phyloP scores from a whole-genome alignment of 352 stramenopile species.

The Pythium aquatile region DNA sequence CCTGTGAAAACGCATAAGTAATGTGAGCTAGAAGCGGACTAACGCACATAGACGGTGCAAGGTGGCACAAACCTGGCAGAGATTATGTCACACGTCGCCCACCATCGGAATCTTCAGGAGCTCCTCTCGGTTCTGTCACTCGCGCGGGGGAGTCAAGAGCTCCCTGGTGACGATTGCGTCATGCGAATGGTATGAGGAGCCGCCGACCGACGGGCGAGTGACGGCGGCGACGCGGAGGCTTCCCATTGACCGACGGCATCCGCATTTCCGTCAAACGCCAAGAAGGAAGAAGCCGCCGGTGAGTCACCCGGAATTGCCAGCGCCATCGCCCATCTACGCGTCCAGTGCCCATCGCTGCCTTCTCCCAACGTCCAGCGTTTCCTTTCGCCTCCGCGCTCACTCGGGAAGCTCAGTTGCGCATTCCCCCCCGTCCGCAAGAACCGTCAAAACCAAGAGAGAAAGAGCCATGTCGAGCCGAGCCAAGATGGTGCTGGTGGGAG shows the following conservation, averaged over 20 bases:
- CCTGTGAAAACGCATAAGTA: conserved; percentile 18
- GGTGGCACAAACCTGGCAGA: conserved; percentile 5
- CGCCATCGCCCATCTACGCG: background rate
- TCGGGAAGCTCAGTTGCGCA: background rate
- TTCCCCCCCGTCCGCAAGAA: background rate
- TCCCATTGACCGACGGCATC: conserved; percentile 6
- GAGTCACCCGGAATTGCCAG: background rate
- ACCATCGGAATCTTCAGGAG: conserved; percentile 26
- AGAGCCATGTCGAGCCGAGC: conserved; percentile 15
- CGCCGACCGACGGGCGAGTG: background rate
- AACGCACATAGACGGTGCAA: conserved; percentile 6
- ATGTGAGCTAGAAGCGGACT: conserved; percentile 24
- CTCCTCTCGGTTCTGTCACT: conserved; percentile 12
- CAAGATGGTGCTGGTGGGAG: conserved; percentile 85
- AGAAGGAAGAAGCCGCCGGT: background rate
- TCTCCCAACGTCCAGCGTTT: background rate
- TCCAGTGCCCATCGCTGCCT: background rate
- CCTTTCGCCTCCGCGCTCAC: conserved; percentile 2
- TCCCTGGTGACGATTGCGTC: conserved; percentile 20
- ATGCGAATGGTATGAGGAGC: conserved; percentile 6
- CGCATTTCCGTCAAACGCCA: background rate
- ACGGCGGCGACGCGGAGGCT: conserved; percentile 17
- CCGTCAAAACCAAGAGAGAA: background rate
- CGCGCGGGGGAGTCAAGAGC: conserved; percentile 1
- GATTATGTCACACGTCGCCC: background rate